phyloP scores from a whole-genome alignment of 495 filamentous ascomycete genomes.

The Alectoria sarmentosa region DNA sequence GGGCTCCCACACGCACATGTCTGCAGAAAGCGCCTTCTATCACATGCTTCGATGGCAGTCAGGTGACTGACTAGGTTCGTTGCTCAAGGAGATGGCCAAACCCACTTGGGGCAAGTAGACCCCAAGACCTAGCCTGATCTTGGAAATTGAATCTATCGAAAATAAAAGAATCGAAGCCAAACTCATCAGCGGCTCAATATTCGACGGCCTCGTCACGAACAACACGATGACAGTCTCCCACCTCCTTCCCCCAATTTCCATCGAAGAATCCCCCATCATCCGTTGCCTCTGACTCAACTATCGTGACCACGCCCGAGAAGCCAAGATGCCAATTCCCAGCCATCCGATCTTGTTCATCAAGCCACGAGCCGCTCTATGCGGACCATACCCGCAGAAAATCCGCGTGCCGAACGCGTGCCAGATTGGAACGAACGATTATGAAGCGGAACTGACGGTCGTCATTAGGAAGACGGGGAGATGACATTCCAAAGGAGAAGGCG shows the following conservation, averaged over 20 bases:
- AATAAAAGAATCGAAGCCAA: conserved; percentile 27
- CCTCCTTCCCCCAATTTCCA: conserved; percentile 33
- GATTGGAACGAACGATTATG: conserved; percentile 43
- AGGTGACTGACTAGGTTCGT: conserved; percentile 43
- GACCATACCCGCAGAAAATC: conserved; percentile 39
- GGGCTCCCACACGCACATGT: no score
- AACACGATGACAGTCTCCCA: conserved; percentile 33
- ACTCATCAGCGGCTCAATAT: background rate
- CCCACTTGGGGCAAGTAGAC: conserved; percentile 38
- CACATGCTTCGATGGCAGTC: no score
- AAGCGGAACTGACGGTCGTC: conserved; percentile 39
- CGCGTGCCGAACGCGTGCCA: conserved; percentile 40
- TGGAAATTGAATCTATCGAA: conserved; percentile 37
- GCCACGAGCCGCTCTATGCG: conserved; percentile 38
- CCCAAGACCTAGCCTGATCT: conserved; percentile 32
- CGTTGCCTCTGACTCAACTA: conserved; percentile 44
- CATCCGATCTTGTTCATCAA: conserved; percentile 42
- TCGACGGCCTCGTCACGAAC: background rate
- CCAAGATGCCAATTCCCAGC: conserved; percentile 35
- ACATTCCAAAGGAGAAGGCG: conserved; percentile 37
- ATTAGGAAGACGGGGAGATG: conserved; percentile 36
- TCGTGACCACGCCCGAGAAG: conserved; percentile 35
- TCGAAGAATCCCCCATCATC: conserved; percentile 41
- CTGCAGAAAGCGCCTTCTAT: no score
- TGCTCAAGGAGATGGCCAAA: conserved; percentile 37